These are phyloP conservation scores for Botrytis paeoniae DNA, from an alignment of 2,329 filamentous ascomycete species.

Conservation along the genomic window DNA sequence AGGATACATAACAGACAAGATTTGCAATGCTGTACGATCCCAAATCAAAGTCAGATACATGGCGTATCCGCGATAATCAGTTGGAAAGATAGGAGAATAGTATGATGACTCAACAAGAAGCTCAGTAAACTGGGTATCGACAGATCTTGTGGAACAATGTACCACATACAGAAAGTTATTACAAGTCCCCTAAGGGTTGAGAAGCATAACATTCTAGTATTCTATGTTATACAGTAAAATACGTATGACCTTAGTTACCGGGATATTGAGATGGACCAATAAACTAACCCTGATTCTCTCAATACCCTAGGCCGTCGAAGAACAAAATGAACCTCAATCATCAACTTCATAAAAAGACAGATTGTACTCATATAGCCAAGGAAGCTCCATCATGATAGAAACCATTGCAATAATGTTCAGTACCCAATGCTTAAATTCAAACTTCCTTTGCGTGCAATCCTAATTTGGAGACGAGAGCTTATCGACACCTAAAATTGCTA, in stretches of 20 bases:
- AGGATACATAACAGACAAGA: not conserved
- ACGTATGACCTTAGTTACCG: not conserved
- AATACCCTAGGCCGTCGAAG: not conserved
- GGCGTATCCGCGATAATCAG: no score
- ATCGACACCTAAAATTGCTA: no score
- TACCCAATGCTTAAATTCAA: not conserved
- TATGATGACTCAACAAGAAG: not conserved
- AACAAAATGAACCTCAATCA: not conserved
- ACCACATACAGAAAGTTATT: not conserved
- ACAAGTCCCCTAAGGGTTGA: not conserved
- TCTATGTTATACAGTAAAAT: not conserved
- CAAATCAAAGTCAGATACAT: not conserved
- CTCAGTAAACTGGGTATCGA: not conserved
- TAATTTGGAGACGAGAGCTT: not conserved
- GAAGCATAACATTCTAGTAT: not conserved
- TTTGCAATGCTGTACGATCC: not conserved
- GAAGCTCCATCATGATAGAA: not conserved
- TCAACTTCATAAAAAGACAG: not conserved
- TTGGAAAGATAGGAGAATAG: not conserved
- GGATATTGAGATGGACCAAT: not conserved
- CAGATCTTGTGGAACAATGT: not conserved
- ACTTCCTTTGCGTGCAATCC: not conserved
- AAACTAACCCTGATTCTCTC: not conserved
- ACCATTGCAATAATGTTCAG: not conserved
- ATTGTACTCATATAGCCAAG: not conserved